Conservation (phyloP, 768 basidiomycete species). For the Melanogaster broomeanus region DNA sequence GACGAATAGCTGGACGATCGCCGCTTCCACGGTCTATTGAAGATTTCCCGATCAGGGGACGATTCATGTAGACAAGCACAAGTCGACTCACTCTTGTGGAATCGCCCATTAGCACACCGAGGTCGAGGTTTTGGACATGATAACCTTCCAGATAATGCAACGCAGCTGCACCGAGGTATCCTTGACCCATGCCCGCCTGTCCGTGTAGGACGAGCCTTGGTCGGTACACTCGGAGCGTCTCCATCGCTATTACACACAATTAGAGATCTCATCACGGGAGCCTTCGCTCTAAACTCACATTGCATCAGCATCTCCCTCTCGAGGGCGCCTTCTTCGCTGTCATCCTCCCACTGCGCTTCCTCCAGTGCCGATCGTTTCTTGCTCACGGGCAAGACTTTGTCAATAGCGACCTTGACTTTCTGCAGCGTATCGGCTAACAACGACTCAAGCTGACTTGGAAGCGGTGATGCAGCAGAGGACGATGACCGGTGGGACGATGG, state of each 20-base stretch:
- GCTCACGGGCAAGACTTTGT: slow-evolving; percentile 72
- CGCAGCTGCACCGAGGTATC: slow-evolving; percentile 85
- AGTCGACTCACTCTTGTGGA: slow-evolving; percentile 71
- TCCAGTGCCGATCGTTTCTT: slow-evolving; percentile 86
- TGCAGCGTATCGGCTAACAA: slow-evolving; percentile 71
- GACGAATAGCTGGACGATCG: slow-evolving; percentile 91
- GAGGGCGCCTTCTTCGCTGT: slow-evolving; percentile 76
- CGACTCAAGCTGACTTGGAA: slow-evolving; percentile 84
- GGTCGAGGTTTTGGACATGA: slow-evolving; percentile 90
- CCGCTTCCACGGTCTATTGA: slow-evolving; percentile 81
- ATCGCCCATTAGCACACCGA: slow-evolving; percentile 87
- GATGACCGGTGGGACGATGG: slow-evolving; percentile 94
- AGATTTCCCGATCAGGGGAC: slow-evolving; percentile 3
- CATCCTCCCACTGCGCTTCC: slow-evolving; percentile 93
- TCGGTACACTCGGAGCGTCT: slow-evolving; percentile 86
- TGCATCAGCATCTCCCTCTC: slow-evolving; percentile 88
- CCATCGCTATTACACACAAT: slow-evolving; percentile 64
- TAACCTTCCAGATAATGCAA: slow-evolving; percentile 95
- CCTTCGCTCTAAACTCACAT: slow-evolving; percentile 46
- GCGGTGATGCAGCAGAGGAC: slow-evolving; percentile 78
- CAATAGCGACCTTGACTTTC: slow-evolving; percentile 69
- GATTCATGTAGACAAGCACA: background rate
- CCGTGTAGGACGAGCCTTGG: slow-evolving; percentile 88
- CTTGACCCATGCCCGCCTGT: slow-evolving; percentile 85
- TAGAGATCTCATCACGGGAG: background rate